Percentiles rank a stretch among this genome's conserved stretches.
Conservation (phyloP, 2,329 filamentous ascomycete genomes). For the Catunica adiposa region DNA sequence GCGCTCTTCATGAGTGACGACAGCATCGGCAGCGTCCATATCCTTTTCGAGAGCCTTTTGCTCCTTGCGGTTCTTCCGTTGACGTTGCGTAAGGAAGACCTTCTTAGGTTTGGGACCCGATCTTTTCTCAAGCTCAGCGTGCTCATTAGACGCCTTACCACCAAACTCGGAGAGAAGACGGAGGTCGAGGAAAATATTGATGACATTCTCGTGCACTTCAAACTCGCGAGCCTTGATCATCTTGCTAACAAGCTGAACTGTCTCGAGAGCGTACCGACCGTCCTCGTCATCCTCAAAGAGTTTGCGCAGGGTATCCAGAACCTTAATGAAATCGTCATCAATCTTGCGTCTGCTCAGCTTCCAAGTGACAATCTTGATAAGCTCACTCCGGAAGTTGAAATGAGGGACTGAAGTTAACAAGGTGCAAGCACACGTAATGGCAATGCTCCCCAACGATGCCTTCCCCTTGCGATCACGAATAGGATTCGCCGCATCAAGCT, state of each 20-base stretch:
- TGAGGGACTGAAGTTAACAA: slow-evolving; percentile 72
- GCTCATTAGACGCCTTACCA: slow-evolving; percentile 63
- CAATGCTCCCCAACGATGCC: slow-evolving; percentile 49
- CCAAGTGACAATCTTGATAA: slow-evolving; percentile 72
- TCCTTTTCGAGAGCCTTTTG: slow-evolving; percentile 81
- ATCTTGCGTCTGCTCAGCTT: slow-evolving; percentile 60
- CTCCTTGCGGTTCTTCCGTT: slow-evolving; percentile 70
- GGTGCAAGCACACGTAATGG: slow-evolving; percentile 71
- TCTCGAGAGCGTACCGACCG: slow-evolving; percentile 73
- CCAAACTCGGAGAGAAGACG: slow-evolving; percentile 78
- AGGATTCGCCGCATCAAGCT: slow-evolving; percentile 29
- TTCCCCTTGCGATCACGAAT: slow-evolving; percentile 4
- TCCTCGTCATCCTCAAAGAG: slow-evolving; percentile 81
- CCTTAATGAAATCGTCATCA: slow-evolving; percentile 63
- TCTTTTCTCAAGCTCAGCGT: slow-evolving; percentile 40
- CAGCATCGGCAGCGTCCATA: slow-evolving; percentile 79
- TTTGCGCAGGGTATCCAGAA: slow-evolving; percentile 59
- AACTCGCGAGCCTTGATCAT: slow-evolving; percentile 90
- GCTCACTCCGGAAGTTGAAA: slow-evolving; percentile 86
- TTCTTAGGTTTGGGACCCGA: slow-evolving; percentile 54
- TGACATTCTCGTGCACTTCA: slow-evolving; percentile 62
- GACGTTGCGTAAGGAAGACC: slow-evolving; percentile 76
- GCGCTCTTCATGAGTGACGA: slow-evolving; percentile 79
- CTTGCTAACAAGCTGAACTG: slow-evolving; percentile 68
- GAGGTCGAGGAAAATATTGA: slow-evolving; percentile 83